A percentile compares a stretch with the other conserved stretches of the same genome.
Conservation (phyloP, 371 early-diverging fungal species). For the Apophysomyces variabilis region DNA sequence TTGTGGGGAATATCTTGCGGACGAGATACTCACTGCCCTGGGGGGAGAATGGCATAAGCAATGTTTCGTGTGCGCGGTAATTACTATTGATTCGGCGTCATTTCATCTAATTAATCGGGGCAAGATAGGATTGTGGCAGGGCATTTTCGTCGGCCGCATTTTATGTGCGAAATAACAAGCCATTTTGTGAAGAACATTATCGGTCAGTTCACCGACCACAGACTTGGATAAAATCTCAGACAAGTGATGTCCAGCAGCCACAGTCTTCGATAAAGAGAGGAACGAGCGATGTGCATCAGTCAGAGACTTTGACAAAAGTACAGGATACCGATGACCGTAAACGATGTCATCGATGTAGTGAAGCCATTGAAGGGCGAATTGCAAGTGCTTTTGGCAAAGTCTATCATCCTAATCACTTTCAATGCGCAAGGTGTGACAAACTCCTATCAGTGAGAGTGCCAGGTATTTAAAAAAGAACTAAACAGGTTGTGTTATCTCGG, state of each 20-base stretch:
- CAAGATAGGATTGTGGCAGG: slow-evolving; percentile 55
- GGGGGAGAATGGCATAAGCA: slow-evolving; percentile 71
- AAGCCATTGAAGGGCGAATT: too few relatives aligned
- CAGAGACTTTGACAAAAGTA: too few relatives aligned
- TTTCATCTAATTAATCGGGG: background rate
- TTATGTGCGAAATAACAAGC: slow-evolving; percentile 55
- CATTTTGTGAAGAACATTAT: slow-evolving; percentile 65
- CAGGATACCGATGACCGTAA: too few relatives aligned
- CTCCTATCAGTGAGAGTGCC: too few relatives aligned
- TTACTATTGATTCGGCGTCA: slow-evolving; percentile 21
- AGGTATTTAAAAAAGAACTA: too few relatives aligned
- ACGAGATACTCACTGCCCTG: slow-evolving; percentile 63
- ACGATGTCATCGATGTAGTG: too few relatives aligned
- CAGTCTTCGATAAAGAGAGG: background rate
- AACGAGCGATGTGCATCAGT: too few relatives aligned
- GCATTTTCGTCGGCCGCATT: slow-evolving; percentile 55
- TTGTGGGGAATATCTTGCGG: slow-evolving; percentile 65
- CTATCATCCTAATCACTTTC: too few relatives aligned
- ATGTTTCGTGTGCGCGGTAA: slow-evolving; percentile 75
- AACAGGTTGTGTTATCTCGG: too few relatives aligned
- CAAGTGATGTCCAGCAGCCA: background rate
- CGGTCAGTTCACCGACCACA: background rate
- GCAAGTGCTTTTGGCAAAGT: too few relatives aligned
- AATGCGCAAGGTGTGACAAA: too few relatives aligned
- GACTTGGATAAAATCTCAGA: too few relatives aligned